Evolutionary conservation across 345 rosid genomes (phyloP), one percentile per base, ranked within the genome.

Genomic region (Eutrema yunnanense): DNA sequence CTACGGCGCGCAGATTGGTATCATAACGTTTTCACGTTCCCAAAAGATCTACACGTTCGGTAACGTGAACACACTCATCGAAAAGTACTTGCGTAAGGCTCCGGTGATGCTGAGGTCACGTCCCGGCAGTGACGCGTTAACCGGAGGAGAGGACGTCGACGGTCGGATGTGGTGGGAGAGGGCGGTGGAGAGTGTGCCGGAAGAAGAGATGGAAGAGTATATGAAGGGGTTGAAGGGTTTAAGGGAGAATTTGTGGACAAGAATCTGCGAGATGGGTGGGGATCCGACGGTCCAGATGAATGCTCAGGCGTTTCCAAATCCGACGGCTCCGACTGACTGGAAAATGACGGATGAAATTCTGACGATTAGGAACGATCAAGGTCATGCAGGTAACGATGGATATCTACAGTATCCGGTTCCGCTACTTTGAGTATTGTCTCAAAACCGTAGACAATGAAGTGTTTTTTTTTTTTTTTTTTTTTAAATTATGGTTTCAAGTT

Each of bases 131-230:
- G 46, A 62, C 27, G 56, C 27, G 53, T 71, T 14, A 6, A 6
- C 5, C 30, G 62, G 58, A 52, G 71, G 29, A 9, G 73, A 12
- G 26, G 65, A n/a, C 9, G 26, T 44, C 3, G 71, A 69, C 2
- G 74, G 74, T 69, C 6, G 16, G 12, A 56, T 58, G 77, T 78
- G 77, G 77, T 78, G 77, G 81, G 73, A 78, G 65, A 78, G 63
- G 30, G 46, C 59, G 65, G 77, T 72, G 69, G 77, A 78, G 63
- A 78, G 47, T 48, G 73, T 77, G 27, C 58, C 68, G 65, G 73
- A 48, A 69, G 73, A 72, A 38, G 65, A 77, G 16, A 42, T 77
- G 44, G 81, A 77, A 26, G 77, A 59, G 59, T 72, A 78, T 36
- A 44, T 13, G 56, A 65, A 41, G 8, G 72, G 65, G 3, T 64